A percentile compares a stretch with the other conserved stretches of the same genome.
These are phyloP conservation scores for Apiospora hydei DNA, from an alignment of 2,329 filamentous ascomycete genomes.

Conservation along the genomic window DNA sequence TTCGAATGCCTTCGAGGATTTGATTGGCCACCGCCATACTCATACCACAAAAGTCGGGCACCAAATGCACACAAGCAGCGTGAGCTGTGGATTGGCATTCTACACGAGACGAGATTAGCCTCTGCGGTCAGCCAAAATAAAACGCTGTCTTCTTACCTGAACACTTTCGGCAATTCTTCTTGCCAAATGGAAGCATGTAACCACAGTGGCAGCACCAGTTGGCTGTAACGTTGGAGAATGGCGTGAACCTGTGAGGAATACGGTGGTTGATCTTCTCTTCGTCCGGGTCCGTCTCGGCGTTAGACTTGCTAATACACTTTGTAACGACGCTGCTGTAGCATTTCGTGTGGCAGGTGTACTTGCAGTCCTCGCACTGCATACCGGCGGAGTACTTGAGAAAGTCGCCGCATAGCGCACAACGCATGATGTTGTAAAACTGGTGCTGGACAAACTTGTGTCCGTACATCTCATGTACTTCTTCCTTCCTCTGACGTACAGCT, in stretches of 20 bases:
- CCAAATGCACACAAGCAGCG: constrained; percentile 89
- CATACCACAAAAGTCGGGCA: constrained; percentile 99
- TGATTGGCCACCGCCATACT: constrained; percentile 97
- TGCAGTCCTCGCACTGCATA: constrained; percentile 99
- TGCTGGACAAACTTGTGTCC: constrained; percentile 99
- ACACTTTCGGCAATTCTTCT: constrained; percentile 94
- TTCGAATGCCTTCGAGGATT: constrained; percentile 86
- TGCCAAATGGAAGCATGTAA: constrained; percentile 92
- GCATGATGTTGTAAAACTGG: constrained; percentile 99
- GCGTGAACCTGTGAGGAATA: constrained; percentile 95
- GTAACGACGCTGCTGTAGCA: constrained; percentile 97
- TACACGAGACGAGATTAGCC: constrained; percentile 45
- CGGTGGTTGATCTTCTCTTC: constrained; percentile 99
- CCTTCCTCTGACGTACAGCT: constrained; percentile 95
- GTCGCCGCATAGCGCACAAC: constrained; percentile 95
- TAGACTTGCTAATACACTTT: constrained; percentile 99
- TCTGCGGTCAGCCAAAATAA: neutral
- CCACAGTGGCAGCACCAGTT: constrained; percentile 99
- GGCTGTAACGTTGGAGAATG: constrained; percentile 96
- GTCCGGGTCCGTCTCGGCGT: constrained; percentile 96
- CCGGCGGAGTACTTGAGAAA: constrained; percentile 98
- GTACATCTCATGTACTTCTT: constrained; percentile 98
- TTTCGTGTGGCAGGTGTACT: constrained; percentile 98
- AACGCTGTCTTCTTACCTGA: constrained; percentile 63
- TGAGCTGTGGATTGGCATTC: constrained; percentile 95